Base-by-base conservation (phyloP, 2,329 filamentous ascomycete genomes). In the Diaporthe humulicola region DNA sequence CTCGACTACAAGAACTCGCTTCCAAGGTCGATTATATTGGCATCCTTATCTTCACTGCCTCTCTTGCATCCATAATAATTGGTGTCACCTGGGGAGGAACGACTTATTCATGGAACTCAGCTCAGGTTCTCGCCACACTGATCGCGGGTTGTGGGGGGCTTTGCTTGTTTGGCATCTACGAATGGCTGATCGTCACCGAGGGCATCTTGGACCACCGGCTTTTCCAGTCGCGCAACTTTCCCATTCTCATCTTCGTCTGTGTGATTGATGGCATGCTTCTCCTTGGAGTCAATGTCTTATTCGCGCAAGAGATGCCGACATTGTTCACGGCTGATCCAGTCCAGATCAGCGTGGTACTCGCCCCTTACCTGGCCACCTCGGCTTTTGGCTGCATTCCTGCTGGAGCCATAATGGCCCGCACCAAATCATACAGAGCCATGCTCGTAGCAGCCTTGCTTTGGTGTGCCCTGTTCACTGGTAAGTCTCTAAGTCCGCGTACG, bases 381-480 rank as follows among this genome's bases (percentile, higher is more conserved):
- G 69, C 73, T 12, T 71, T 74, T 33, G 73, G 73, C 7, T 74
- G 73, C n/a, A 52, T 71, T 28, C 73, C 73, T 17, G 73, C 73
- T 15, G 73, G 73, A 15, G 64, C 61, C 28, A 6, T 74, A 25
- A 74, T 74, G 73, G 58, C 57, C 1, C 70, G 45, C 10, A 58
- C 69, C 7, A 54, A 74, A 7, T 60, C 67, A 3, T 74, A 74
- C 40, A 36, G 69, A 40, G 12, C 42, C 19, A 40, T 74, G 48
- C 52, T 74, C 4, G 58, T 74, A 10, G 42, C 57, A 40, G 73
- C 73, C 25, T n/a, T 74, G 8, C 67, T 57, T 0, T 74, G 73
- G 73, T 74, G 73, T 54, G 50, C 54, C 25, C 48, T 74, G 36
- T 74, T 74, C 25, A 74, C 73, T n/a, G 73, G 73, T 71, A 42